phyloP scores from a whole-genome alignment of 2,329 filamentous ascomycete species.

The Ceratocystis diversiconidia region DNA sequence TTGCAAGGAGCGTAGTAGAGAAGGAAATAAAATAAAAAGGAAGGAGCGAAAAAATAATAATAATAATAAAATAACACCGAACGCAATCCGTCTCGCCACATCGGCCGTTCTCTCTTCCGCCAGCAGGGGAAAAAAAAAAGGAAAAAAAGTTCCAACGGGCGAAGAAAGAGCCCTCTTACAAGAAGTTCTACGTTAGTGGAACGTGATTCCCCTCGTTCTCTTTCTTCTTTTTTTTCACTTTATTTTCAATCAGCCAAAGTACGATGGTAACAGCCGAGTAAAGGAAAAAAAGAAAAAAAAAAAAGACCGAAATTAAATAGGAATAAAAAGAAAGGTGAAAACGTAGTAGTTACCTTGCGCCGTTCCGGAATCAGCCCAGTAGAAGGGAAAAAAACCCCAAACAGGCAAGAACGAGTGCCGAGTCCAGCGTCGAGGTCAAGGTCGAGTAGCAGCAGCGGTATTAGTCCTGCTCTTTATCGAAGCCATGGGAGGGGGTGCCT shows the following conservation, averaged over 20 bases:
- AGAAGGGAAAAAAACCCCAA: background rate
- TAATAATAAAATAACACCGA: too few species aligned
- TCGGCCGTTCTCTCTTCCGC: background rate
- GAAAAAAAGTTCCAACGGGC: background rate
- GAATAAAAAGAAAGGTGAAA: background rate
- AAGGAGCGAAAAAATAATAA: background rate
- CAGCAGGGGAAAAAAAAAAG: background rate
- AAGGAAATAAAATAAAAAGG: background rate
- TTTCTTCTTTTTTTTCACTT: background rate
- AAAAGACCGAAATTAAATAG: background rate
- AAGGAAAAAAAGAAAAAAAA: too few species aligned
- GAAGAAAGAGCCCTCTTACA: background rate
- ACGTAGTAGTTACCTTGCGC: background rate
- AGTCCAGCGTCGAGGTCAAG: background rate
- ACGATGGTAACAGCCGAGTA: too few species aligned
- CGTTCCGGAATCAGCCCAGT: background rate
- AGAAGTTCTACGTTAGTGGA: background rate
- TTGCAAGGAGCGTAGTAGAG: background rate
- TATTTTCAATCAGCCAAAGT: too few species aligned
- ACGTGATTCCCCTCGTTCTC: background rate
- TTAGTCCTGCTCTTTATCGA: background rate
- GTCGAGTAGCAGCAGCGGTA: too few species aligned
- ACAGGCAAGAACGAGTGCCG: background rate
- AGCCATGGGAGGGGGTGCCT: background rate
- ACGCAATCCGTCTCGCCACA: background rate